These are phyloP conservation scores for Fusarium solani-melongenae DNA, from an alignment of 2,329 filamentous ascomycete genomes.

Conservation along the genomic window DNA sequence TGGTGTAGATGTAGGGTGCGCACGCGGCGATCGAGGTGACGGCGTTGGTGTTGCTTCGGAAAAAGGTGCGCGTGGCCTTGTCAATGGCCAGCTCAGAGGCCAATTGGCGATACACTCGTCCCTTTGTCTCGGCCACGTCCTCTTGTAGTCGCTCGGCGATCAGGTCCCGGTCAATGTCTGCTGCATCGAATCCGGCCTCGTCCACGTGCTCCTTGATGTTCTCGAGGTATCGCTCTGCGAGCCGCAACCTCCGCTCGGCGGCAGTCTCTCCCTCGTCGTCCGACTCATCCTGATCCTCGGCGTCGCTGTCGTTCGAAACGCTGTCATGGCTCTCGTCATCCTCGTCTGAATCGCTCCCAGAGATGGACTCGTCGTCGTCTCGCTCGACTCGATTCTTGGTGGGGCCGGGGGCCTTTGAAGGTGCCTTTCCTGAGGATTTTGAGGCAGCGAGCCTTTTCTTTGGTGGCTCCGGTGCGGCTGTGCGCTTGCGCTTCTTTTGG, in stretches of 20 bases:
- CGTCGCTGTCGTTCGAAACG: constrained; percentile 57
- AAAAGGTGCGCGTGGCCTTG: constrained; percentile 74
- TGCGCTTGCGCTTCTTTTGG: constrained; percentile 90
- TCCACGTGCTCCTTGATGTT: constrained; percentile 88
- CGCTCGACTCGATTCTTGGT: constrained; percentile 61
- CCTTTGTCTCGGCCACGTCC: constrained; percentile 92
- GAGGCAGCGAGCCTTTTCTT: constrained; percentile 69
- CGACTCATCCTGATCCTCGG: constrained; percentile 60
- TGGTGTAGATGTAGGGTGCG: constrained; percentile 86
- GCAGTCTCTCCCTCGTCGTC: constrained; percentile 89
- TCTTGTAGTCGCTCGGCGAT: constrained; percentile 91
- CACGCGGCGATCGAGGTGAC: constrained; percentile 85
- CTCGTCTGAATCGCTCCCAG: constrained; percentile 81
- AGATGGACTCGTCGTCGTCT: constrained; percentile 79
- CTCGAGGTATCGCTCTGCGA: constrained; percentile 93
- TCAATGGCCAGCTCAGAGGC: constrained; percentile 78
- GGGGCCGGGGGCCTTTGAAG: constrained; percentile 52
- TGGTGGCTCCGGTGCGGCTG: constrained; percentile 62
- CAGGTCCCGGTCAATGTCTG: constrained; percentile 90
- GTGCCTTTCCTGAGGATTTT: constrained; percentile 55
- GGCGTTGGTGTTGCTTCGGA: constrained; percentile 80
- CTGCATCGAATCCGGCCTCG: constrained; percentile 88
- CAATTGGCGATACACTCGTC: constrained; percentile 85
- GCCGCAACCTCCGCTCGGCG: constrained; percentile 84
- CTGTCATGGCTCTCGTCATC: constrained; percentile 63